Percentiles rank a stretch among this genome's conserved stretches.
phyloP scores from a whole-genome alignment of 2,329 filamentous ascomycete genomes.

The Claviceps sp. region DNA sequence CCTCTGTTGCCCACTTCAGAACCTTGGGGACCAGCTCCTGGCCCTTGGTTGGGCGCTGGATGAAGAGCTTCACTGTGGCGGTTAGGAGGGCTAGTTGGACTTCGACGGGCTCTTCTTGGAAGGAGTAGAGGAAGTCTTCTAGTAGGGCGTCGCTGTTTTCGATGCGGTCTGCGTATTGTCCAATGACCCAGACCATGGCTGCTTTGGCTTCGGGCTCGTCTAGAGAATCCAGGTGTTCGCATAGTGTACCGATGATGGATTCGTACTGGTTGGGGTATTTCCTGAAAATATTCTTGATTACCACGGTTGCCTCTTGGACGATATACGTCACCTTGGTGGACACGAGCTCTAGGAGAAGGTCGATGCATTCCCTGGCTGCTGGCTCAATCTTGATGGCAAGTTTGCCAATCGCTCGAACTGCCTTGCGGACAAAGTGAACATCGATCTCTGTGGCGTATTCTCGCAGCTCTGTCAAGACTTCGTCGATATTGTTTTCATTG shows the following conservation, averaged over 20 bases:
- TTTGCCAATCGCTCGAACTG: constrained; percentile 93
- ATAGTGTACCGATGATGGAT: constrained; percentile 88
- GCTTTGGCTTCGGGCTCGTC: constrained; percentile 97
- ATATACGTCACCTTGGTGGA: constrained; percentile 98
- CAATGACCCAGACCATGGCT: constrained; percentile 98
- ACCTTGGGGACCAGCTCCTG: constrained; percentile 89
- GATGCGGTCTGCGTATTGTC: constrained; percentile 92
- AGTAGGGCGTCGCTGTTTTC: constrained; percentile 90
- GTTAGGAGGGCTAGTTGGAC: constrained; percentile 91
- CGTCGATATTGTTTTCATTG: constrained; percentile 85
- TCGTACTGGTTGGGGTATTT: constrained; percentile 99
- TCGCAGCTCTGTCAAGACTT: constrained; percentile 83
- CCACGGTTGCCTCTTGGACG: constrained; percentile 95
- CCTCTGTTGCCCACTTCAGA: constrained; percentile 95
- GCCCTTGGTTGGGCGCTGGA: constrained; percentile 88
- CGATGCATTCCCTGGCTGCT: constrained; percentile 80
- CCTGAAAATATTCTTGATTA: constrained; percentile 97
- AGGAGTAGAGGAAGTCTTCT: constrained; percentile 89
- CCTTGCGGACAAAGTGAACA: constrained; percentile 96
- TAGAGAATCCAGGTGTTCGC: constrained; percentile 88
- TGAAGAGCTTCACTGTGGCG: constrained; percentile 94
- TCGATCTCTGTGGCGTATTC: constrained; percentile 98
- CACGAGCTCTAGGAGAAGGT: constrained; percentile 80
- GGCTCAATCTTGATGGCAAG: constrained; percentile 98
- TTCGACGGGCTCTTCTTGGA: constrained; percentile 87